These are phyloP conservation scores for Porogramme epimiltina DNA, from an alignment of 1,284 basidiomycete species.

Conservation along the genomic window DNA sequence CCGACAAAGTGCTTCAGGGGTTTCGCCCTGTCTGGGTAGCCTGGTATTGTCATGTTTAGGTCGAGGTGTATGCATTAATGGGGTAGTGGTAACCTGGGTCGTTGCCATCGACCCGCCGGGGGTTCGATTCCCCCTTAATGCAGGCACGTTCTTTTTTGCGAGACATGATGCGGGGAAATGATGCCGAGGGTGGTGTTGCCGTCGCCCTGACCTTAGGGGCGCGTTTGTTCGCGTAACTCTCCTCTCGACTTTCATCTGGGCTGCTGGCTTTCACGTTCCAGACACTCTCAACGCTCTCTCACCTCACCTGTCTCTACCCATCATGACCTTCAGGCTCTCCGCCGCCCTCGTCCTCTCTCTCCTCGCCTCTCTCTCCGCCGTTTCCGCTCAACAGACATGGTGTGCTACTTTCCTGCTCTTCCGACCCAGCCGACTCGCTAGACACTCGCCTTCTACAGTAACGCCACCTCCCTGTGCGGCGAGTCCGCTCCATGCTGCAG, in stretches of 20 bases:
- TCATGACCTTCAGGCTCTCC: conserved; percentile 21
- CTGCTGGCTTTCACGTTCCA: conserved; percentile 20
- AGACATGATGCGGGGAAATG: background rate
- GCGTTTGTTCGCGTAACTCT: conserved; percentile 6
- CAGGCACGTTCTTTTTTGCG: conserved; percentile 23
- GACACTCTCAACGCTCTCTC: conserved; percentile 5
- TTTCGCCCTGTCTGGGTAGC: too few relatives aligned
- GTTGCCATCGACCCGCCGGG: conserved; percentile 63
- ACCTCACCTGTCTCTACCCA: conserved; percentile 12
- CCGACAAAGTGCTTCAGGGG: too few relatives aligned
- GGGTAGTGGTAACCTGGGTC: conserved; percentile 29
- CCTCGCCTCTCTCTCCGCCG: conserved; percentile 17
- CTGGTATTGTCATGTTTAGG: too few relatives aligned
- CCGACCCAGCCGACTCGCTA: background rate
- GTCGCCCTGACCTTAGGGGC: too few relatives aligned
- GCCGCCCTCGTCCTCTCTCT: conserved; percentile 16
- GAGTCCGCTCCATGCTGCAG: conserved; percentile 67
- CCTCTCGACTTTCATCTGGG: conserved; percentile 14
- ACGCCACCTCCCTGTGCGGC: conserved; percentile 55
- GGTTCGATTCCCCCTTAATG: conserved; percentile 82
- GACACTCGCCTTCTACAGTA: conserved; percentile 38
- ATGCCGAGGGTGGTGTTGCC: background rate
- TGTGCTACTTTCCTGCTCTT: background rate
- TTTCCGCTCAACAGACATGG: conserved; percentile 21
- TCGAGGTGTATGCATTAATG: conserved; percentile 22